These are phyloP conservation scores for Gamarada debralockiae DNA, from an alignment of 495 filamentous ascomycete genomes.

Conservation along the genomic window DNA sequence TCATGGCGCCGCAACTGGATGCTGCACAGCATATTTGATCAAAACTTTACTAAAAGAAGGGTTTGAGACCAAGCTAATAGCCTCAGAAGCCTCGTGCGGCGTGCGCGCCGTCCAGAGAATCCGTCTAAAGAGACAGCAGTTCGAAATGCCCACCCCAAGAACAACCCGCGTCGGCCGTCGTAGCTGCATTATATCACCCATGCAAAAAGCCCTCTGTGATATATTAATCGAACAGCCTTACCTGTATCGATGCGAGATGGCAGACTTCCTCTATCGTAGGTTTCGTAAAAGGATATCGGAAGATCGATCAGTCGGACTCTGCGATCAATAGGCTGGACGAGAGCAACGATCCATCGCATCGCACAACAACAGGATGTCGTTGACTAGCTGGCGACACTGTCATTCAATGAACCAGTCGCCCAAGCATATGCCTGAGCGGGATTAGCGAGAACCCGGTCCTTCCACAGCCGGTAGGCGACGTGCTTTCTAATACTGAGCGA, in stretches of 20 bases:
- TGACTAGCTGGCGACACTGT: too few relatives aligned
- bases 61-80: constrained; percentile 23
- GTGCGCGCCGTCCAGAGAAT: constrained; percentile 26
- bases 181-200: constrained; percentile 15
- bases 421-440: too few relatives aligned
- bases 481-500: too few relatives aligned
- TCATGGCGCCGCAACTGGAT: too few relatives aligned
- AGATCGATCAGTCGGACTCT: too few relatives aligned
- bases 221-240: constrained; percentile 12
- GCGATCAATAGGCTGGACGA: too few relatives aligned
- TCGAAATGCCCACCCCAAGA: constrained; percentile 18
- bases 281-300: background rate
- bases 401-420: too few relatives aligned
- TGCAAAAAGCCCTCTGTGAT: constrained; percentile 8
- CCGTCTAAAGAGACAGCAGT: constrained; percentile 19
- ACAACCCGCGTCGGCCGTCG: constrained; percentile 20
- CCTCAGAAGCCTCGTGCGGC: constrained; percentile 19
- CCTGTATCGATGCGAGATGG: constrained; percentile 26
- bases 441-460: too few relatives aligned
- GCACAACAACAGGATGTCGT: too few relatives aligned
- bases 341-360: too few relatives aligned
- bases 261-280: background rate
- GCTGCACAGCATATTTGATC: background rate
- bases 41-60: background rate
- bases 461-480: too few relatives aligned